Evolutionary conservation across 108 stramenopile genomes (phyloP).

Genomic region (Cyclostephanos invisitatus): DNA sequence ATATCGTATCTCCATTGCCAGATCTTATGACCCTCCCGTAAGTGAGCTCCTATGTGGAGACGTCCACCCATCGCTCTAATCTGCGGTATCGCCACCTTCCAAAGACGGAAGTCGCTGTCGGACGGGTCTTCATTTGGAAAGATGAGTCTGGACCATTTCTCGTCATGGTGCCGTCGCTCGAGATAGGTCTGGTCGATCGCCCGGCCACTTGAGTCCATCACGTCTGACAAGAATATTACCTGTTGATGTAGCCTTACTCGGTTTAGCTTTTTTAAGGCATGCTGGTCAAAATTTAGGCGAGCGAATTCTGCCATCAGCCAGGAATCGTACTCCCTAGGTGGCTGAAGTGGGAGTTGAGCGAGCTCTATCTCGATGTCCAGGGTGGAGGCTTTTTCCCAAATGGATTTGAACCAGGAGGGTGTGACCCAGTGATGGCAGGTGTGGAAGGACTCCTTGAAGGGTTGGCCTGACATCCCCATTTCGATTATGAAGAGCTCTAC

Average conservation of each 20-base stretch:
- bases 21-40: neutral
- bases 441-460: neutral
- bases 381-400: neutral
- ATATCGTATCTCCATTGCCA: neutral
- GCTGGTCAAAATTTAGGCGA: neutral
- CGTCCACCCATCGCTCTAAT: neutral
- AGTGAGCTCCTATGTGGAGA: neutral
- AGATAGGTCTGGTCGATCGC: neutral
- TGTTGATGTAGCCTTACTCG: constrained; percentile 5
- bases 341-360: neutral
- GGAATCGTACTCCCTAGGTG: neutral
- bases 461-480: constrained; percentile 3
- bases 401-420: neutral
- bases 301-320: constrained; percentile 1
- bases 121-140: neutral
- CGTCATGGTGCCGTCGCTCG: neutral
- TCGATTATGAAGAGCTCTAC: constrained; percentile 10
- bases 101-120: neutral
- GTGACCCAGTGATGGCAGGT: neutral
- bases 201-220: neutral
- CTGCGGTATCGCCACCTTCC: neutral
- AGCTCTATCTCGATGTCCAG: neutral
- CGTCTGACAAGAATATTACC: neutral
- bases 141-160: neutral
- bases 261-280: neutral